Base-by-base conservation (phyloP, 208 protist species). In the Blechomonas ayalai region DNA sequence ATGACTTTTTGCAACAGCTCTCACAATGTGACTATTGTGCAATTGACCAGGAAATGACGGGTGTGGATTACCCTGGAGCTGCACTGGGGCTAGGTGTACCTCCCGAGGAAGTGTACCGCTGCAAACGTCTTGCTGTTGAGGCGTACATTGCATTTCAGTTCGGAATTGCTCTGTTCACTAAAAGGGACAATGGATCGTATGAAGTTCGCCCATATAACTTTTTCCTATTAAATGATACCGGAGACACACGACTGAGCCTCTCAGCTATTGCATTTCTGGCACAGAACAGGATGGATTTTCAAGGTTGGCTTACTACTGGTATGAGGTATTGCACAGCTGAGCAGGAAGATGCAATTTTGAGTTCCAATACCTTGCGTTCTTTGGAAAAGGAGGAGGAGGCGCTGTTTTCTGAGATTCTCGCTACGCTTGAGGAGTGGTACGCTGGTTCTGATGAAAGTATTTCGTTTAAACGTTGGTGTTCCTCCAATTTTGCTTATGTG, bases 21-120 rank as follows among this genome's bases (percentile, higher is more conserved):
- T n/a, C 51, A 9, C 31, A 40, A 24, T 85, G 80, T 33, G 69
- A 84, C 13, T 89, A 82, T 42, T 78, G 48, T 46, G 69, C 76
- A 2, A 35, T 86, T 12, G 82, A 90, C 42, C 76, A 90, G 48
- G 82, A 90, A 67, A 90, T 90, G 82, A 86, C 77, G 0, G 82
- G 82, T 37, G 63, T 90, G 6, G 53, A 74, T 8, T 28, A 51
- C 18, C 36, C 56, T 1, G 71, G 51, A 15, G 12, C 36, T 5
- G 42, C 55, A 3, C 36, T 34, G 4, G 45, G 35, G 1, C 62
- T 63, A 37, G 63, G 47, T 0, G 52, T 58, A 6, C 27, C 55
- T 23, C 59, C 67, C 6, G 55, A 52, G 10, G 63, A 65, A 0
- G 56, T 78, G 2, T 90, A 86, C 37, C 35, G 46, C 29, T 35